Evolutionary conservation across 495 filamentous ascomycete species (phyloP), one percentile per base, ranked within the genome.

Genomic region (Aspergillus leporis): DNA sequence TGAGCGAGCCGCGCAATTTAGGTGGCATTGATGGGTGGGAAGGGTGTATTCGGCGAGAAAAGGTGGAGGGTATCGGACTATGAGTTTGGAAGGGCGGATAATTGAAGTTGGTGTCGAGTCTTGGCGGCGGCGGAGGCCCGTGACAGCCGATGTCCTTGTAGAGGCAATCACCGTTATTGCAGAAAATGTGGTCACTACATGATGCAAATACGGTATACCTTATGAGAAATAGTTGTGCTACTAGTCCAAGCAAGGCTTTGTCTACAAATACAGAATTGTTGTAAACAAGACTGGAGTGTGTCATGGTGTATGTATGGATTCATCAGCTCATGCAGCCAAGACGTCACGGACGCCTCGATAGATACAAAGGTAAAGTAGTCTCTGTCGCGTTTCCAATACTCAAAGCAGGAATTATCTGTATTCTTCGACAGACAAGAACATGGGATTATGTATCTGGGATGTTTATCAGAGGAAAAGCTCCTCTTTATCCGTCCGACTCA

Each of bases 1-100:
- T 48, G 56, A 78, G 67, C 66, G 72, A 63, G 57, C 67, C 70
- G 64, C 76, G 73, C 49, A 77, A 51, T 72, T 70, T 76, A 36
- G 70, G 66, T 56, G 76, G 74, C 76, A 78, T 78, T 73, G 64
- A 53, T 47, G 59, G 41, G 22, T 34, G 54, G 32, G 30, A n/a
- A n/a, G n/a, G n/a, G n/a, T n/a, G n/a, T n/a, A n/a, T n/a, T n/a
- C n/a, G n/a, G n/a, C n/a, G n/a, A n/a, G n/a, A n/a, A n/a, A n/a
- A n/a, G n/a, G 38, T 43, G 53, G 48, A 58, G 41, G 55, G 50
- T 10, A 40, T 53, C 55, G 23, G 53, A 21, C 16, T 13, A 38
- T 13, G 34, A 13, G 13, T 13, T 38, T 60, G 58, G 51, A 51
- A 45, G 46, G 45, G 31, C 50, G 50, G 56, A 28, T 21, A 21